These are phyloP conservation scores for Hypoxylon crocopeplum DNA, from an alignment of 495 filamentous ascomycete species.

Conservation along the genomic window DNA sequence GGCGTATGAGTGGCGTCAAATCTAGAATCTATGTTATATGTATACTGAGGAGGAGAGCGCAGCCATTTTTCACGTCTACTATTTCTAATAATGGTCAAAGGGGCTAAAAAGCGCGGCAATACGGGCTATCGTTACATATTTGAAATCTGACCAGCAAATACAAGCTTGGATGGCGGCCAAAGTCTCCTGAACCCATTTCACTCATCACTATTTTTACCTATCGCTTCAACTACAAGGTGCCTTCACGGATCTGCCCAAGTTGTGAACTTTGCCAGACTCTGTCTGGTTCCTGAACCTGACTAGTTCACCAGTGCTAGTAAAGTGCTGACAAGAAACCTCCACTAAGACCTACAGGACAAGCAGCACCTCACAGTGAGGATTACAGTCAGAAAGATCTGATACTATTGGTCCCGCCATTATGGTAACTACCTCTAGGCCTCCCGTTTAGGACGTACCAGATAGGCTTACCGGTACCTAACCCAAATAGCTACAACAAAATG, in stretches of 20 bases:
- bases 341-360: slow-evolving; percentile 18
- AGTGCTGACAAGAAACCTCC: slow-evolving; percentile 25
- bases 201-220: too few species aligned
- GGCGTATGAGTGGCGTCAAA: slow-evolving; percentile 3
- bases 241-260: too few species aligned
- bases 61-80: slow-evolving; percentile 6
- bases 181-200: not conserved
- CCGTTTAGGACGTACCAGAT: slow-evolving; percentile 21
- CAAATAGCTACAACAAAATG: slow-evolving; percentile 22
- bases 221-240: too few species aligned
- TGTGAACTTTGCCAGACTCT: too few species aligned
- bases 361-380: slow-evolving; percentile 1
- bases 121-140: too few species aligned
- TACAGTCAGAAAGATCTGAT: not conserved
- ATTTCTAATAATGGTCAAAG: slow-evolving; percentile 19
- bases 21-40: slow-evolving; percentile 16
- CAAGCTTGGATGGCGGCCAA: slow-evolving; percentile 11
- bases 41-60: slow-evolving; percentile 4
- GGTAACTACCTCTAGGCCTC: slow-evolving; percentile 27
- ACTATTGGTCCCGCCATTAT: slow-evolving; percentile 33
- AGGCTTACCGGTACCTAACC: slow-evolving; percentile 25
- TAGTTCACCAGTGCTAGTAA: slow-evolving; percentile 17
- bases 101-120: not conserved
- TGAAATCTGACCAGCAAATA: slow-evolving; percentile 9
- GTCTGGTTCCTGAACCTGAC: slow-evolving; percentile 12